A percentile compares a stretch with the other conserved stretches of the same genome.
These are phyloP conservation scores for Scheffersomyces parashehatae DNA, from an alignment of 1,139 yeast genomes.

Conservation along the genomic window DNA sequence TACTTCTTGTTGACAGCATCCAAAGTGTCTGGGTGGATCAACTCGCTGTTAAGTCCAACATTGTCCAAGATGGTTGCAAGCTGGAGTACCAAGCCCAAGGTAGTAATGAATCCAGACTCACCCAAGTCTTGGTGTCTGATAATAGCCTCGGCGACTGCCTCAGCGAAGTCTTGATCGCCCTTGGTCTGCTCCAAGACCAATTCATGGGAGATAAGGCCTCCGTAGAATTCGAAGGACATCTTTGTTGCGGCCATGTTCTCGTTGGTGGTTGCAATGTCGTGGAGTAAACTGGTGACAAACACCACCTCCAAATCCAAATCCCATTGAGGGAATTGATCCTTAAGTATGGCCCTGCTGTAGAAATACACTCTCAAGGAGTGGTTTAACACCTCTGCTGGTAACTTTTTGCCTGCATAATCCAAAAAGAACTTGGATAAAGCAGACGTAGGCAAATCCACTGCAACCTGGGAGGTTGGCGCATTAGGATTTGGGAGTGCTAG, in stretches of 20 bases:
- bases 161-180: slow-evolving; percentile 32
- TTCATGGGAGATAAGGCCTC: slow-evolving; percentile 35
- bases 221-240: slow-evolving; percentile 40
- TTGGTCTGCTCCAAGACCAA: slow-evolving; percentile 24
- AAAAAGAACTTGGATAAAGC: slow-evolving; percentile 20
- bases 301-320: slow-evolving; percentile 31
- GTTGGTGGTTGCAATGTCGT: slow-evolving; percentile 39
- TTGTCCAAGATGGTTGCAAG: slow-evolving; percentile 39
- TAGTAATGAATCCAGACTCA: slow-evolving; percentile 34
- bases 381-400: slow-evolving; percentile 28
- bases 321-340: slow-evolving; percentile 40
- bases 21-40: slow-evolving; percentile 32
- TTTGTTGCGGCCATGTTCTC: slow-evolving; percentile 37
- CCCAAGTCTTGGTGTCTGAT: slow-evolving; percentile 42
- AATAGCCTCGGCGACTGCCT: slow-evolving; percentile 41
- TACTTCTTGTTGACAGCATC: slow-evolving; percentile 28
- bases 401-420: slow-evolving; percentile 25
- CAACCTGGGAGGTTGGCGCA: slow-evolving; percentile 26
- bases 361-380: slow-evolving; percentile 37
- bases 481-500: slow-evolving; percentile 28
- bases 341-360: slow-evolving; percentile 33
- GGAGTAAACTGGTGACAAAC: slow-evolving; percentile 34
- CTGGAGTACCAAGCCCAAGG: slow-evolving; percentile 37
- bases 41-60: slow-evolving; percentile 33
- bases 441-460: slow-evolving; percentile 22